These are phyloP conservation scores for Diplodia mutila DNA, from an alignment of 2,329 filamentous ascomycete species.

Conservation along the genomic window DNA sequence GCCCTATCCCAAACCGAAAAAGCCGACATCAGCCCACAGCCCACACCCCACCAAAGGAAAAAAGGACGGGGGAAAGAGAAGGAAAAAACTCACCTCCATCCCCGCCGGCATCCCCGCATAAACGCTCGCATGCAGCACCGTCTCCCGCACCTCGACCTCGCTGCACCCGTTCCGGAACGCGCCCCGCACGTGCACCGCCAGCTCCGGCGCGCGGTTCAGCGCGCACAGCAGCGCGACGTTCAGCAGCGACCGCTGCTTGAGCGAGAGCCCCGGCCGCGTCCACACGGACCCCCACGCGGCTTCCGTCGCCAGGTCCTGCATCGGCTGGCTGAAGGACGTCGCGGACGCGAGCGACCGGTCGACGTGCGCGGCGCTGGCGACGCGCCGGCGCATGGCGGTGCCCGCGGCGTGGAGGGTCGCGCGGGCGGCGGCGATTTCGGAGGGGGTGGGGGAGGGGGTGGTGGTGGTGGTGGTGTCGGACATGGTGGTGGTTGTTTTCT, in stretches of 20 bases:
- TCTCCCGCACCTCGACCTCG: constrained; percentile 47
- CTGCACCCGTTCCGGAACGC: constrained; percentile 65
- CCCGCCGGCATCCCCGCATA: constrained; percentile 61
- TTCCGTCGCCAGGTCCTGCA: constrained; percentile 67
- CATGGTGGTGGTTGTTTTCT: not conserved
- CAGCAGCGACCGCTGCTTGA: constrained; percentile 37
- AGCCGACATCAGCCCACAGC: not conserved
- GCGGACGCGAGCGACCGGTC: constrained; percentile 59
- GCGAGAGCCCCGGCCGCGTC: constrained; percentile 61
- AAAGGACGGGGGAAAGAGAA: no score
- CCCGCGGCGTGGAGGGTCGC: not conserved
- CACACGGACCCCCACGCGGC: constrained; percentile 67
- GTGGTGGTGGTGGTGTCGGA: not conserved
- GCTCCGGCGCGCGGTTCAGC: constrained; percentile 62
- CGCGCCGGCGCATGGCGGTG: not conserved
- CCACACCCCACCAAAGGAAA: not conserved
- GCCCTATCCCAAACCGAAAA: constrained; percentile 45
- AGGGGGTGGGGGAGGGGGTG: not conserved
- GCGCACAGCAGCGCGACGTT: constrained; percentile 69
- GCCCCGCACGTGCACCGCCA: constrained; percentile 56
- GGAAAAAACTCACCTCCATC: constrained; percentile 49
- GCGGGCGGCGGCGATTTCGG: not conserved
- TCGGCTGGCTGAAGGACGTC: constrained; percentile 62
- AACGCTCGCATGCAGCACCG: constrained; percentile 54
- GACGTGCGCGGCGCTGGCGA: constrained; percentile 56